Evolutionary conservation across 2,329 filamentous ascomycete genomes (phyloP).

Genomic region (Xylaria sp.): DNA sequence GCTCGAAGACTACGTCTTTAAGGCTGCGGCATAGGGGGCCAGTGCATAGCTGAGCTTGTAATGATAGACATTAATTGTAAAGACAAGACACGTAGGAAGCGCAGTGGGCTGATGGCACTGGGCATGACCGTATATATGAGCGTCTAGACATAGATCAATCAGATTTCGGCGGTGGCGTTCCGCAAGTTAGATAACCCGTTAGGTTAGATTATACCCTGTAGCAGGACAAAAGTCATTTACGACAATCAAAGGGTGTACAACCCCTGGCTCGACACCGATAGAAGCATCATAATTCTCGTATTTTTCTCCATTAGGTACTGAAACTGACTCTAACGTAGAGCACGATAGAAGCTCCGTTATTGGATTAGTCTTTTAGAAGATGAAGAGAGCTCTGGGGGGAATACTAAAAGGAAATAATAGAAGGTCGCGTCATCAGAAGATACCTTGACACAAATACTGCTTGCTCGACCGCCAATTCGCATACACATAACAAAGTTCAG

Average conservation of each 20-base stretch:
- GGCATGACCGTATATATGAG: slow-evolving; percentile 1
- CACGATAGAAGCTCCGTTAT: slow-evolving; percentile 44
- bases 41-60: slow-evolving; percentile 8
- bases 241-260: background rate
- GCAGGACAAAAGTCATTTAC: slow-evolving; percentile 21
- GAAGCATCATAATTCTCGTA: slow-evolving; percentile 38
- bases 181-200: slow-evolving; percentile 17
- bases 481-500: slow-evolving; percentile 43
- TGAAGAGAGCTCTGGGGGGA: slow-evolving; percentile 45
- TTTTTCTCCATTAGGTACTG: slow-evolving; percentile 49
- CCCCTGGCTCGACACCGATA: background rate
- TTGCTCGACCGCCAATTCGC: slow-evolving; percentile 46
- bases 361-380: slow-evolving; percentile 47
- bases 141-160: slow-evolving; percentile 18
- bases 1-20: slow-evolving; percentile 57
- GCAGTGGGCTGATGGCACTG: background rate
- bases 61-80: slow-evolving; percentile 4
- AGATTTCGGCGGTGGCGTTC: slow-evolving; percentile 1
- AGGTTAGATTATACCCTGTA: slow-evolving; percentile 25
- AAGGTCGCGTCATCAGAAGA: slow-evolving; percentile 45
- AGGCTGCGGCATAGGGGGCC: slow-evolving; percentile 26
- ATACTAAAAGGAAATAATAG: slow-evolving; percentile 55
- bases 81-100: background rate
- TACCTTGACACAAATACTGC: slow-evolving; percentile 43
- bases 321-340: slow-evolving; percentile 45